Base-by-base conservation (phyloP, 2,329 filamentous ascomycete species). In the Aulographum hederae region DNA sequence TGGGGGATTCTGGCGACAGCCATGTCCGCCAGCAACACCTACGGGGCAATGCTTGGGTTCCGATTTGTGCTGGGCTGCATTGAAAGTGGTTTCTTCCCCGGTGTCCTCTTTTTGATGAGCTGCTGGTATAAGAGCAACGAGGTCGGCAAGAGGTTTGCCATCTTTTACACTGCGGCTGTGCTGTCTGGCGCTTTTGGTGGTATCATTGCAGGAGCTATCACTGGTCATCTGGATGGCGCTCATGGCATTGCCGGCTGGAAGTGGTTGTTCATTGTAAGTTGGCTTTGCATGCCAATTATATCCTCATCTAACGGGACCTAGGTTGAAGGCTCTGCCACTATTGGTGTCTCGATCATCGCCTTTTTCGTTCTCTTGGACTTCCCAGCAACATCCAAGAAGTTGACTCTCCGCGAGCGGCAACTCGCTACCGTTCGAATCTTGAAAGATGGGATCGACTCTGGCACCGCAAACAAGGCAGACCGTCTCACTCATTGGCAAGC, bases 301-400 rank as follows among this genome's bases (percentile, higher is more conserved):
- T n/a, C n/a, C n/a, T n/a, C n/a, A n/a, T n/a, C n/a, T n/a, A n/a
- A n/a, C n/a, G n/a, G 27, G 27, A 56, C 56, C 28, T 56, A 56
- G 38, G 54, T 55, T 16, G 52, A 51, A 43, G 34, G 17, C 20
- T 16, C 15, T 8, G 27, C 15, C 15, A 8, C 27, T 10, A 16
- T 28, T 8, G 27, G 8, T 17, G 43, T 55, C 27, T 46, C 50
- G 1, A 12, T 45, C 1, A 23, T 43, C 5, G 47, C 48, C 4
- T 55, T 68, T 47, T 67, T 60, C 46, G 71, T 77, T 46, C 67
- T 78, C n/a, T 61, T 73, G 32, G 74, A 78, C 48, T 75, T 73
- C 34, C 72, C 72, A 0, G 56, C 60, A 20, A 73, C 61, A 0
- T 67, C 71, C 3, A 57, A 55, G 2, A 76, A 75, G 38, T 53